A percentile compares a stretch with the other conserved stretches of the same genome.
phyloP scores from a whole-genome alignment of 2,329 filamentous ascomycete species.

The Cladophialophora psammophila region DNA sequence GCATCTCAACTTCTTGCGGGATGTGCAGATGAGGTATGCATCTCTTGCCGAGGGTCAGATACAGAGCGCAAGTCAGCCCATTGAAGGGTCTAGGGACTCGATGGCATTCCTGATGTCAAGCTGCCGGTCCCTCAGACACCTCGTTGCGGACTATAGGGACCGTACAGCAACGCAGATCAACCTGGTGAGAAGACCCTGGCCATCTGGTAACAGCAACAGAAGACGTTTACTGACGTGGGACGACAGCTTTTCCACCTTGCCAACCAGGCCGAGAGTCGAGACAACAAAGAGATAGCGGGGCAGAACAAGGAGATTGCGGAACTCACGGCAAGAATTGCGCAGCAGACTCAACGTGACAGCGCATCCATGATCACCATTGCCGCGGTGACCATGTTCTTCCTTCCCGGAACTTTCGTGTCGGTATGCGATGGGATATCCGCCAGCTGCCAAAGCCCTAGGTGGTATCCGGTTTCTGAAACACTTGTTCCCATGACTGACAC shows the following conservation, averaged over 20 bases:
- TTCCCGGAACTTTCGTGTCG: slow-evolving; percentile 14
- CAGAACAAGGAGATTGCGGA: slow-evolving; percentile 13
- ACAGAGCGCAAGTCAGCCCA: not conserved
- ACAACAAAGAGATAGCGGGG: slow-evolving; percentile 9
- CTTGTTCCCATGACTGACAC: not conserved
- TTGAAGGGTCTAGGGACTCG: not conserved
- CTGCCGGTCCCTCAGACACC: slow-evolving; percentile 10
- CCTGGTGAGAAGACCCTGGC: not conserved
- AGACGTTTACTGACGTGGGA: not conserved
- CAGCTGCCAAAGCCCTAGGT: not conserved
- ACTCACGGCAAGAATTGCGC: slow-evolving; percentile 10
- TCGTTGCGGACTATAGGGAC: slow-evolving; percentile 9
- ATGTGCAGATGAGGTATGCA: not conserved
- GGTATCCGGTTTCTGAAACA: not conserved
- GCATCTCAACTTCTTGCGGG: slow-evolving; percentile 7
- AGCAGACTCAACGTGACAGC: slow-evolving; percentile 16
- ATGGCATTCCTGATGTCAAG: slow-evolving; percentile 1
- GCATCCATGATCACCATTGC: slow-evolving; percentile 18
- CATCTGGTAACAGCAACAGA: not conserved
- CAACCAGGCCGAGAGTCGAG: slow-evolving; percentile 12
- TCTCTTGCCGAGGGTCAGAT: not conserved
- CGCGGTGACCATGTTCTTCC: slow-evolving; percentile 18
- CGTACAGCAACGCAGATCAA: slow-evolving; percentile 11
- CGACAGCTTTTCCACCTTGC: slow-evolving; percentile 15
- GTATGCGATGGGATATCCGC: not conserved